Base-by-base conservation (phyloP, 495 filamentous ascomycete genomes). In the Acidiella bohemica region DNA sequence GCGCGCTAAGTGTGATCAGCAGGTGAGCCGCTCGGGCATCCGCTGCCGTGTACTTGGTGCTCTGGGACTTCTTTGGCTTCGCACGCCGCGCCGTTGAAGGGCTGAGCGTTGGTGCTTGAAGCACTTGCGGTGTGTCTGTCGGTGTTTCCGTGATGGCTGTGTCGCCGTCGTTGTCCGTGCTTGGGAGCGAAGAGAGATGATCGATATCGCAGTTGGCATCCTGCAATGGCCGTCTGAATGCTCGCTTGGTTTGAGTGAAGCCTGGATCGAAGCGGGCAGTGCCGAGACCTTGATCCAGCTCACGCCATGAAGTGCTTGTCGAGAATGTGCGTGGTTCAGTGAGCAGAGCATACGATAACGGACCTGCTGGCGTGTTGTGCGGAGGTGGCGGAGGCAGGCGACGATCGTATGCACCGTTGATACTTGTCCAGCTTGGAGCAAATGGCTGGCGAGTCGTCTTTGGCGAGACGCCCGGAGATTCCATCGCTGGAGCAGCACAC, bases 401-500 rank as follows among this genome's bases (percentile, higher is more conserved):
- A 2, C 9, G 9, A 14, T 17, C 7, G 26, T 17, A 11, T n/a
- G n/a, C n/a, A 2, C 25, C 28, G 24, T 45, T 45, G 28, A 46
- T 23, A 22, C 36, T 36, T 8, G 47, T 38, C 35, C 36, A 46
- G 23, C 33, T 30, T 14, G 26, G 27, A 30, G 7, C 26, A 10
- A n/a, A 16, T 13, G 23, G n/a, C 26, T 27, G 18, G 28, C 14
- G 24, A 4, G 40, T 22, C 6, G 21, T 38, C 31, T 49, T 49
- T 12, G 46, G 46, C 18, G 46, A 49, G 8, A 49, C 26, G 12
- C 4, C 28, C 10, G 42, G 36, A 11, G 41, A 41, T 7, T 45
- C 41, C n/a, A 21, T 5, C 4, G 12, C 19, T 2, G 40, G 3
- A 11, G 25, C 24, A 18, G 32, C 27, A 16, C 27, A 21, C 12